phyloP scores from a whole-genome alignment of 352 stramenopile genomes.

The Achlya hypogyna region DNA sequence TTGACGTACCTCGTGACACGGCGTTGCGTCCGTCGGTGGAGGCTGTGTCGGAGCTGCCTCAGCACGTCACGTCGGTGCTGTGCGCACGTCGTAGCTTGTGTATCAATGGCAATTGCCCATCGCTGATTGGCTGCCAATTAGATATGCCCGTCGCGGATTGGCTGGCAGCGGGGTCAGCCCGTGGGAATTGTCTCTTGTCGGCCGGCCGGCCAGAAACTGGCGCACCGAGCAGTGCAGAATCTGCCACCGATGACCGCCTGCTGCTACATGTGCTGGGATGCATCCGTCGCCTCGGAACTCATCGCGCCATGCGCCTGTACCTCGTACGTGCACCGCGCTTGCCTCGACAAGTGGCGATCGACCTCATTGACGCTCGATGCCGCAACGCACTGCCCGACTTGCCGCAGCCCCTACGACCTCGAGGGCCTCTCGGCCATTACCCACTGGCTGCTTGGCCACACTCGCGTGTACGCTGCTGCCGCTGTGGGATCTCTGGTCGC shows the following conservation, averaged over 20 bases:
- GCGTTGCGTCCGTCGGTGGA: no score
- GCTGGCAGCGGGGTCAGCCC: not conserved
- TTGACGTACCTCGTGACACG: no score
- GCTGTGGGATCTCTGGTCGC: not conserved
- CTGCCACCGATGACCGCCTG: not conserved
- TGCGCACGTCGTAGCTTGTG: no score
- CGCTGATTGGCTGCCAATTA: no score
- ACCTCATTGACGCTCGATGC: not conserved
- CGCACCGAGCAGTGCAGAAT: not conserved
- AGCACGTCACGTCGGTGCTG: no score
- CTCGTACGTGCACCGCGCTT: slow-evolving; percentile 4
- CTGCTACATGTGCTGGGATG: slow-evolving; percentile 14
- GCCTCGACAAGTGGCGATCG: slow-evolving; percentile 4
- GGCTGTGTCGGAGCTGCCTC: no score
- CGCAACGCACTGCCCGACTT: slow-evolving; percentile 13
- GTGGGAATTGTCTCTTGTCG: not conserved
- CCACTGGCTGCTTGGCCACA: not conserved
- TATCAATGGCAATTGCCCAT: no score
- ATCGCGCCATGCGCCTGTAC: slow-evolving; percentile 13
- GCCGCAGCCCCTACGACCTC: not conserved
- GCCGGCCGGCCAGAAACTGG: not conserved
- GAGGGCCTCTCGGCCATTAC: not conserved
- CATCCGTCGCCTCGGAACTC: not conserved
- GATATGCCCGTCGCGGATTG: no score
- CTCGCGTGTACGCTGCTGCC: not conserved